These are phyloP conservation scores for Hyaloscypha bicolor DNA, from an alignment of 495 filamentous ascomycete genomes.

Conservation along the genomic window DNA sequence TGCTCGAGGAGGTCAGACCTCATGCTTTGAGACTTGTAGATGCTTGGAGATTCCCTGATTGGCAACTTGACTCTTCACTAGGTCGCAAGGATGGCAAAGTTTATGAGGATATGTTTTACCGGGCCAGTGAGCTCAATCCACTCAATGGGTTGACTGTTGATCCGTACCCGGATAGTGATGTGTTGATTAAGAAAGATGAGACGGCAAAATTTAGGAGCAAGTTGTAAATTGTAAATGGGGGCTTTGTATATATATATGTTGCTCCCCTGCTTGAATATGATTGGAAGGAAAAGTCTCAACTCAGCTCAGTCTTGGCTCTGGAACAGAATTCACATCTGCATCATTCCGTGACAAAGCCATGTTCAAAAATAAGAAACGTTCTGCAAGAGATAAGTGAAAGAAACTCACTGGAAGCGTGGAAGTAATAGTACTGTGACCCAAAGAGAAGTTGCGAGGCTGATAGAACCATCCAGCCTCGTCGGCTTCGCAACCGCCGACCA, in stretches of 20 bases:
- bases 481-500: neutral
- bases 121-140: slow-evolving; percentile 68
- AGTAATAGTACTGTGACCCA: neutral
- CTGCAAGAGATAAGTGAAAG: too few species aligned
- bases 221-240: slow-evolving; percentile 35
- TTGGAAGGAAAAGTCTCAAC: neutral
- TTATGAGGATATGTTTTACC: slow-evolving; percentile 68
- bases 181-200: slow-evolving; percentile 58
- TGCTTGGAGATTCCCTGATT: slow-evolving; percentile 69
- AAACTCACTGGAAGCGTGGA: neutral
- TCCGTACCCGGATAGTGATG: slow-evolving; percentile 64
- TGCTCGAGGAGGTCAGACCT: slow-evolving; percentile 67
- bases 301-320: neutral
- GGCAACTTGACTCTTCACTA: slow-evolving; percentile 66
- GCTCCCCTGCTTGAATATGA: neutral
- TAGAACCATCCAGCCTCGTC: neutral
- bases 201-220: slow-evolving; percentile 44
- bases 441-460: neutral
- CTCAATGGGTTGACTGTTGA: slow-evolving; percentile 67
- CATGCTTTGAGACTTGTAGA: slow-evolving; percentile 69
- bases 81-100: slow-evolving; percentile 68
- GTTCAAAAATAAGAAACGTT: neutral
- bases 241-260: neutral
- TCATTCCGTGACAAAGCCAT: too few species aligned
- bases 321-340: neutral